Evolutionary conservation across 2,329 filamentous ascomycete genomes (phyloP), one percentile per base, ranked within the genome.

Genomic region (Clonostachys solani): DNA sequence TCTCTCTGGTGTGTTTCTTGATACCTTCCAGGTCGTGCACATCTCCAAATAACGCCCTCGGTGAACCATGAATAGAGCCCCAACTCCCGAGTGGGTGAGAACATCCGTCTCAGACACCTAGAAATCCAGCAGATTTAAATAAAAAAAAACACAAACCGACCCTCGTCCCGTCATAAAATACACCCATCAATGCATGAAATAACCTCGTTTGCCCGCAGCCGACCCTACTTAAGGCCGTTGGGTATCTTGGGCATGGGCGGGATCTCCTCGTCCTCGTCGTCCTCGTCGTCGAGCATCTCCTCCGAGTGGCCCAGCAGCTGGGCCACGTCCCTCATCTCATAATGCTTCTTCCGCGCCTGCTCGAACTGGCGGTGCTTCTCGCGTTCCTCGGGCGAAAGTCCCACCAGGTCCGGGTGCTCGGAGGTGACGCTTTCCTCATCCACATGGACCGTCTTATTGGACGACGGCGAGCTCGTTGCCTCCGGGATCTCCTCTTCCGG

Each of bases 321-420:
- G 60, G 94, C 95, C 49, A 96, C 91, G 61, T 94, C 87, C 71
- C 83, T 90, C 94, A 99, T 99, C 77, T 99, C 94, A 69, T 99
- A 99, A 69, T 99, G 94, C 74, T 85, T 92, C 83, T 94, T 96
- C 61, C 94, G 82, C 74, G 90, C 78, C 71, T 89, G 78, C 72
- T 96, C 92, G 65, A 99, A 99, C 63, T 87, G 83, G 62, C 80
- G 82, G 68, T 99, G 94, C 75, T 97, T 96, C 73, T 94, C 90
- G 52, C 75, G 76, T 64, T 95, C 92, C 65, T 96, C 90, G 40
- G 78, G 69, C 49, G 72, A 81, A 60, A 84, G 65, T 35, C 78
- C 78, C 18, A 70, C 63, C 59, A 73, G 54, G 19, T 49, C 50
- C 37, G 37, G 37, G 62, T 81, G 79, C 67, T 68, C 66, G 36